Percentiles rank a stretch among this genome's conserved stretches.
Evolutionary conservation across 164 flowering plant species (phyloP).

Genomic region (Malania oleifera): DNA sequence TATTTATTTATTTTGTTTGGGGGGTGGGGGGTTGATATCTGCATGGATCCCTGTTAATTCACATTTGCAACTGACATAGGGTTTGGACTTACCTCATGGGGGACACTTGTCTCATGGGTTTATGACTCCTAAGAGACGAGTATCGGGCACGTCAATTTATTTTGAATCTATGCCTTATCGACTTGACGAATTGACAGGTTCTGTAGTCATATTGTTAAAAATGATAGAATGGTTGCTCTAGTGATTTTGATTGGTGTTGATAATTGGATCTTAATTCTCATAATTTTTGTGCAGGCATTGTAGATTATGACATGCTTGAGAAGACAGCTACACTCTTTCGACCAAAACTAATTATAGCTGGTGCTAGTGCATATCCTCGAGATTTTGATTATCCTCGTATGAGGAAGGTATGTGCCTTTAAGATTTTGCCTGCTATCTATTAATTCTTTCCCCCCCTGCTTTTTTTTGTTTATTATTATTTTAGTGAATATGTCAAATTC

Average conservation of each 20-base stretch:
- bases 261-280: neutral
- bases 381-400: conserved; percentile 91
- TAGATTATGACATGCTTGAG: conserved; percentile 97
- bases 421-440: neutral
- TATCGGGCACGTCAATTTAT: conserved; percentile 86
- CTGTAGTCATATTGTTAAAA: conserved; percentile 4
- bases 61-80: conserved; percentile 35
- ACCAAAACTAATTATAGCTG: conserved; percentile 90
- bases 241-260: neutral
- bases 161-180: conserved; percentile 96
- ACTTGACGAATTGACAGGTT: conserved; percentile 85
- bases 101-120: conserved; percentile 98
- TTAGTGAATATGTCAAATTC: too few relatives aligned
- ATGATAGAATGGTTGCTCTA: neutral
- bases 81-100: conserved; percentile 92
- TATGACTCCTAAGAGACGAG: conserved; percentile 89
- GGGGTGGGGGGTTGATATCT: neutral
- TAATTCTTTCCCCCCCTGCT: neutral
- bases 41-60: conserved; percentile 3
- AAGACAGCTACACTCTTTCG: conserved; percentile 79
- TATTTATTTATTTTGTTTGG: neutral
- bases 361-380: conserved; percentile 96
- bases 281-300: conserved; percentile 44
- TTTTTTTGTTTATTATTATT: too few relatives aligned
- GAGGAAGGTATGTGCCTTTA: conserved; percentile 64